Evolutionary conservation across 768 basidiomycete genomes (phyloP).

Genomic region (Mycena indigotica): DNA sequence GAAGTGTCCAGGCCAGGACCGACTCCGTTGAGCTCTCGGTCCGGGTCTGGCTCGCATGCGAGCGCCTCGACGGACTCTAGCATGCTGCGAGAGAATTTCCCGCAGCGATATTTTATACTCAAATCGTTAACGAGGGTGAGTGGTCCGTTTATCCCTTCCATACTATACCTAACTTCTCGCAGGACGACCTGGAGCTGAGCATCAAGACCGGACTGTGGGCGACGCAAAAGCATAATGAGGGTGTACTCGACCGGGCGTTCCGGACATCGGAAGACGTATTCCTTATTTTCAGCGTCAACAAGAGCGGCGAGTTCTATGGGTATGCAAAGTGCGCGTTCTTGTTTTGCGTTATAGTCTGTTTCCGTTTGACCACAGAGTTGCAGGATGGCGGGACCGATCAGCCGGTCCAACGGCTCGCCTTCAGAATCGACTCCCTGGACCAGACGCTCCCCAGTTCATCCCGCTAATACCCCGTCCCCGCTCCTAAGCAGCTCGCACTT

Average conservation of each 20-base stretch:
- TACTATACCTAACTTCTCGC: slow-evolving; percentile 4
- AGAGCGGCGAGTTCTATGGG: slow-evolving; percentile 92
- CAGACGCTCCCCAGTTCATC: no score
- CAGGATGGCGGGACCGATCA: slow-evolving; percentile 75
- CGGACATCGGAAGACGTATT: slow-evolving; percentile 89
- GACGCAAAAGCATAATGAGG: slow-evolving; percentile 92
- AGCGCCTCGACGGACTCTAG: slow-evolving; percentile 77
- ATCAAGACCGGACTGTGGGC: slow-evolving; percentile 83
- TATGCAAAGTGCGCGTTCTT: slow-evolving; percentile 67
- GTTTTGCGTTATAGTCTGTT: background rate
- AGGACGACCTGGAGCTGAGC: slow-evolving; percentile 82
- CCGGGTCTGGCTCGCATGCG: slow-evolving; percentile 67
- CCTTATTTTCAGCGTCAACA: slow-evolving; percentile 91
- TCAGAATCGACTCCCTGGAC: slow-evolving; percentile 33
- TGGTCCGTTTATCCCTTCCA: slow-evolving; percentile 3
- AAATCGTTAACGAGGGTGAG: slow-evolving; percentile 80
- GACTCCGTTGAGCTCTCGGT: slow-evolving; percentile 40
- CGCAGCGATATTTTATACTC: slow-evolving; percentile 89
- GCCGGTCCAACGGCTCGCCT: slow-evolving; percentile 46
- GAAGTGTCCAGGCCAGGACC: background rate
- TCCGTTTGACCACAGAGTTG: background rate
- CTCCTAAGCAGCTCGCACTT: slow-evolving; percentile 9
- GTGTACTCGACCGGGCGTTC: slow-evolving; percentile 87
- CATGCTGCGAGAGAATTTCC: slow-evolving; percentile 74
- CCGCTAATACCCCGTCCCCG: background rate